Evolutionary conservation across 768 basidiomycete species (phyloP), one percentile per base, ranked within the genome.

Genomic region (Chalciporus chontae): DNA sequence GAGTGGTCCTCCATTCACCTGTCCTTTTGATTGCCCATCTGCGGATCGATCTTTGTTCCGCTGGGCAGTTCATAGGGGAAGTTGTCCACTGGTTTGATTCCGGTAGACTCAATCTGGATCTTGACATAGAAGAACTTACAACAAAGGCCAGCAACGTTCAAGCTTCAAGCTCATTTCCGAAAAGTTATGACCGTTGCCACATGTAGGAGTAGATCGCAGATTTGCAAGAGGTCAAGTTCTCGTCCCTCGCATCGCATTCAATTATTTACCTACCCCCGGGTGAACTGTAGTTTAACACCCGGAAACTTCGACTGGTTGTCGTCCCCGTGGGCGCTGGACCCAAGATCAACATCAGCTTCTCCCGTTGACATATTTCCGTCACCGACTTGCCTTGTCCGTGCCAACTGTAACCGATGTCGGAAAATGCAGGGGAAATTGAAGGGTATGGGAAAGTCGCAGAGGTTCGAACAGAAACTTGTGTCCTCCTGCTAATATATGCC

Each of bases 1-100:
- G 29, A 4, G 3, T n/a, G 8, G 4, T 11, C 29, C 11, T 7
- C 13, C 29, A 31, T n/a, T 14, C 15, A 15, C 34, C 34, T 36
- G n/a, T 36, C 34, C 5, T 36, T 36, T 36, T 15, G 15, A 36
- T 36, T 14, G 34, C 39, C 45, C 18, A 40, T 18, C 13, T 14
- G 18, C 8, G 11, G 32, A 13, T 39, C 48, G 34, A 43, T 26
- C 47, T 55, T 55, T 41, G 54, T 59, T 14, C 57, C 46, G 23
- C 47, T 36, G 4, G 50, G n/a, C n/a, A n/a, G n/a, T n/a, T n/a
- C n/a, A n/a, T n/a, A n/a, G n/a, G n/a, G n/a, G n/a, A n/a, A n/a
- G n/a, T n/a, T n/a, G n/a, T n/a, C 3, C 32, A 34, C 32, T n/a
- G 32, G 32, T 34, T 34, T 34, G 32, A 8, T 15, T 2, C 4